Evolutionary conservation across 768 basidiomycete species (phyloP), one percentile per base, ranked within the genome.

Genomic region (Termitomyces sp.): DNA sequence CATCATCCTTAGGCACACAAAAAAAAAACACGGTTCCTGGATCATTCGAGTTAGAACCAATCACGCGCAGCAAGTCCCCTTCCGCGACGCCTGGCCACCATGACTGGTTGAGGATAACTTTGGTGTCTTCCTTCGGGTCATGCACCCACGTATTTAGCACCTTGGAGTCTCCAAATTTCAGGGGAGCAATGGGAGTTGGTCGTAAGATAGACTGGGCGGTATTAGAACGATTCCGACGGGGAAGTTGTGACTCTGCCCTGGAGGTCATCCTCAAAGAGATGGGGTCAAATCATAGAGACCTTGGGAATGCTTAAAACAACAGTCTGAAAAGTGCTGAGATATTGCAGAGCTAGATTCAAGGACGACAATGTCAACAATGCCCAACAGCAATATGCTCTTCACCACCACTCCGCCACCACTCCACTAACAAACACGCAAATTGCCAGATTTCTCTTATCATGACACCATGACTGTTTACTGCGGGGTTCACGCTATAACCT

Each of bases 31-130:
- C 81, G 68, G 67, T 66, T 18, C 71, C 68, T 20, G 67, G 63
- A 23, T 76, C 73, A 7, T 78, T 77, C 28, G 79, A 68, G 50
- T 74, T 74, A 55, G 74, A 73, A 49, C 74, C 72, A 55, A 66
- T 71, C 14, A 92, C 81, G 56, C 82, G 79, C 44, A 93, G 66
- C 67, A 91, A 73, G 65, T 93, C 91, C 8, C 90, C 92, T 64
- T 89, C 87, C 48, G 77, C 75, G 35, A 91, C 87, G 3, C 92
- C 92, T 6, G 89, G 88, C 87, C 89, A 91, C 69, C 78, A 83
- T 12, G 83, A 75, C 47, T 86, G 87, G 63, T 93, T 92, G 69
- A 94, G 79, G 18, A 85, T 75, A 56, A 91, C 85, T 26, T 59
- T 61, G 18, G 58, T 5, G 28, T 59, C 60, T 14, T 87, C 84